Evolutionary conservation across 257 asterid genomes (phyloP).

Genomic region (Nicotiana tabacum): DNA sequence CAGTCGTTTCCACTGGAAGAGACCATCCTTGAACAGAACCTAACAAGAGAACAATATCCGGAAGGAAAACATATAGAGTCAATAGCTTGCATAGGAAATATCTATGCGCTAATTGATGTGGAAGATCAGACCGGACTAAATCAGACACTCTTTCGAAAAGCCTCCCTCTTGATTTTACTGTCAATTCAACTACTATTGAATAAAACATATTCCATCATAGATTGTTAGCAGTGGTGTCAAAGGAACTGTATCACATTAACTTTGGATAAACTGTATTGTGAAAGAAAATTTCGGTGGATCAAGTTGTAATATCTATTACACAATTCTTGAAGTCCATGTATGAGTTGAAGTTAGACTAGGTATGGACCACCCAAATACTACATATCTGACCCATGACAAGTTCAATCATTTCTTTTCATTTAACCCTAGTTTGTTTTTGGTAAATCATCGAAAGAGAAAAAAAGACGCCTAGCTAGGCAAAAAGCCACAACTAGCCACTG

Average conservation of each 20-base stretch:
- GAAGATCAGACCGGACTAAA: not conserved
- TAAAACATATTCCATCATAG: not conserved
- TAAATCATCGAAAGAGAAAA: not conserved
- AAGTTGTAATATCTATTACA: not conserved
- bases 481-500: not conserved
- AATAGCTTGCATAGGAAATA: not conserved
- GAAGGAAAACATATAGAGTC: not conserved
- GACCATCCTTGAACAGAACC: conserved; percentile 97
- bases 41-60: conserved; percentile 20
- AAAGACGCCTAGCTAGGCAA: not conserved
- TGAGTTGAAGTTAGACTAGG: not conserved
- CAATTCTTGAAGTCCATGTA: not conserved
- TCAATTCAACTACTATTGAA: conserved; percentile 3
- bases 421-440: not conserved
- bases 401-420: not conserved
- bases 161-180: not conserved
- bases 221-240: not conserved
- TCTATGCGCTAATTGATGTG: not conserved
- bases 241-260: not conserved
- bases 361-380: not conserved
- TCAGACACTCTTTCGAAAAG: not conserved
- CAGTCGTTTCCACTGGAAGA: conserved; percentile 97
- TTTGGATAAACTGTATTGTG: not conserved
- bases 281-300: not conserved
- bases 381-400: not conserved